phyloP scores from a whole-genome alignment of 306 rosid species.

The Herpetospermum pedunculosum region DNA sequence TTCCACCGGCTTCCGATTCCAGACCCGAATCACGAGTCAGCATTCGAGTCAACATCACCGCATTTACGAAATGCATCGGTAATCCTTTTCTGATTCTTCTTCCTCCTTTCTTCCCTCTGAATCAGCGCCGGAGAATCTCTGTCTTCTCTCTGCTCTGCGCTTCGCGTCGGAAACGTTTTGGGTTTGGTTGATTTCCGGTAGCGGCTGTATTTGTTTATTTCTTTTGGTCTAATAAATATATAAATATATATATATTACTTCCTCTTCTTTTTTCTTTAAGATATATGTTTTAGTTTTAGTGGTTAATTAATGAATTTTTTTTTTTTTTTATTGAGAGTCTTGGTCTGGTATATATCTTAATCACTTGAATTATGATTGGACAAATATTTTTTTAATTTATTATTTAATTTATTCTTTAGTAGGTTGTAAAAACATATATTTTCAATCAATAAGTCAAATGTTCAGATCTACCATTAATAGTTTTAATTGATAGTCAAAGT shows the following conservation, averaged over 20 bases:
- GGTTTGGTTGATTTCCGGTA: neutral
- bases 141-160: neutral
- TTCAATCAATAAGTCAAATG: too few species aligned
- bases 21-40: conserved; percentile 33
- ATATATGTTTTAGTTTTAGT: too few species aligned
- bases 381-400: too few species aligned
- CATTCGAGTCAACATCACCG: conserved; percentile 39
- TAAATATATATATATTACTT: neutral
- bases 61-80: conserved; percentile 34
- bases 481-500: too few species aligned
- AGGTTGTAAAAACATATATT: too few species aligned
- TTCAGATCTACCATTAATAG: too few species aligned
- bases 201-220: neutral
- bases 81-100: neutral
- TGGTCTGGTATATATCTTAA: too few species aligned
- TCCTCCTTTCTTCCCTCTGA: neutral
- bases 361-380: too few species aligned
- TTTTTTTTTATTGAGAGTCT: too few species aligned
- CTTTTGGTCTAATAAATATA: neutral
- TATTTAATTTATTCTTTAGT: too few species aligned
- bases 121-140: neutral
- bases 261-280: neutral
- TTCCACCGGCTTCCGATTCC: conserved; percentile 16
- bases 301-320: too few species aligned
- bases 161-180: neutral